Percentiles rank a stretch among this genome's conserved stretches.
Evolutionary conservation across 1,284 basidiomycete genomes (phyloP).

Genomic region (Dichomitus squalens): DNA sequence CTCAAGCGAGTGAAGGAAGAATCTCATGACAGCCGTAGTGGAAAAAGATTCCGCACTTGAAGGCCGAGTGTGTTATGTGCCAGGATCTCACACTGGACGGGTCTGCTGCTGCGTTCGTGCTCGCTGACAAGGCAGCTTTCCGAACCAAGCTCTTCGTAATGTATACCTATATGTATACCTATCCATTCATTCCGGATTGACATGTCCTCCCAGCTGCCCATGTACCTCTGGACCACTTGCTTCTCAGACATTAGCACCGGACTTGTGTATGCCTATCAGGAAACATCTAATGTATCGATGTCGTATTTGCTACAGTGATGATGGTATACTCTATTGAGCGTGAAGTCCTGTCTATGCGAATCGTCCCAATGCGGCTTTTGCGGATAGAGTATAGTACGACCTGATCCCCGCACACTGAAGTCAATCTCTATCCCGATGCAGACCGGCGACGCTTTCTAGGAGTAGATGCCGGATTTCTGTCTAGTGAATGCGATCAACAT

Average conservation of each 20-base stretch:
- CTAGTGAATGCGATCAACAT: slow-evolving; percentile 22
- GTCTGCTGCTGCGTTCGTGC: too few relatives aligned
- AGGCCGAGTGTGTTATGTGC: neutral
- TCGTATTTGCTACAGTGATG: neutral
- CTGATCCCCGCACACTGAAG: too few relatives aligned
- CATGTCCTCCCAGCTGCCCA: too few relatives aligned
- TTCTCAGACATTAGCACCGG: too few relatives aligned
- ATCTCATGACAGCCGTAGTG: neutral
- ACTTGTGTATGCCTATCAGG: neutral
- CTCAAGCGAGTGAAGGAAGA: neutral
- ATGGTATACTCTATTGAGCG: neutral
- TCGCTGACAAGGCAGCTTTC: neutral
- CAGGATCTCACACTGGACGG: neutral
- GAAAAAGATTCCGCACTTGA: neutral
- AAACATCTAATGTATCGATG: neutral
- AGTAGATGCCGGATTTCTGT: slow-evolving; percentile 2
- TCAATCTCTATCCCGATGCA: neutral
- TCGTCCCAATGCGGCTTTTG: neutral
- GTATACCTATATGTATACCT: neutral
- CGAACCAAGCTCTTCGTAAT: neutral
- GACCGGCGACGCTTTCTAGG: neutral
- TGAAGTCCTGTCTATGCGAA: neutral
- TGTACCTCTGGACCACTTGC: too few relatives aligned
- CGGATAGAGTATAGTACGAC: too few relatives aligned
- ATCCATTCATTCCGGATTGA: neutral